Conservation (phyloP, 495 filamentous ascomycete species). For the Cairneyella variabilis region DNA sequence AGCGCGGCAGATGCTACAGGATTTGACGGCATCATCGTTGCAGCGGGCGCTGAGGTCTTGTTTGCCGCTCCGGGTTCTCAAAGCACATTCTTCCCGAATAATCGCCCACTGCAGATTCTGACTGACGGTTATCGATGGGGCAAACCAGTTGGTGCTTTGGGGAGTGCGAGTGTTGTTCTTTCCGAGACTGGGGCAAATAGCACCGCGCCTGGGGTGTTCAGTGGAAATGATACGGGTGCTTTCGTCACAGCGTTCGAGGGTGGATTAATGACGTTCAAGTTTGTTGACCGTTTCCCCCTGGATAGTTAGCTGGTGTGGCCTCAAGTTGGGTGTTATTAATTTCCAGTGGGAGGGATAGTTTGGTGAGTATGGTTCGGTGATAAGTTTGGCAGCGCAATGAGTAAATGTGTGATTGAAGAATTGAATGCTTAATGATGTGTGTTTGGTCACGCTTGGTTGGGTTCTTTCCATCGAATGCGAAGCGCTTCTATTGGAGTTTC, state of each 20-base stretch:
- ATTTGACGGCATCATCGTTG: slow-evolving; percentile 68
- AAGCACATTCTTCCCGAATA: slow-evolving; percentile 55
- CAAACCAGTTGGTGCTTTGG: slow-evolving; percentile 66
- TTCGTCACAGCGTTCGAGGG: slow-evolving; percentile 49
- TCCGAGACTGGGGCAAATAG: slow-evolving; percentile 34
- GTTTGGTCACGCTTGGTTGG: no score
- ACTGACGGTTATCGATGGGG: slow-evolving; percentile 65
- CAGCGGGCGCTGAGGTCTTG: slow-evolving; percentile 51
- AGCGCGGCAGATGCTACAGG: slow-evolving; percentile 62
- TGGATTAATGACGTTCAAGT: slow-evolving; percentile 65
- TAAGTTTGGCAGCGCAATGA: no score
- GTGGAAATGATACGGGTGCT: slow-evolving; percentile 27
- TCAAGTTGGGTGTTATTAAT: no score
- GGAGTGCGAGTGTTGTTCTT: slow-evolving; percentile 43
- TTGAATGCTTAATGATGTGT: no score
- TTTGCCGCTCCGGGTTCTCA: slow-evolving; percentile 32
- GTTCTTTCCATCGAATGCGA: no score
- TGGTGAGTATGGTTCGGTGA: no score
- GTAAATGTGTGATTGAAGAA: no score
- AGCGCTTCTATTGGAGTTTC: no score
- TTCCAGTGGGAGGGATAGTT: no score
- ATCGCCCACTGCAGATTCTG: slow-evolving; percentile 62
- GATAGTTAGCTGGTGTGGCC: no score
- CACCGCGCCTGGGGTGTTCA: slow-evolving; percentile 49
- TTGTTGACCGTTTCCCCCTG: slow-evolving; percentile 52